Percentiles rank a stretch among this genome's conserved stretches.
Conservation (phyloP, 768 basidiomycete genomes). For the Fomitopsis pulvina region DNA sequence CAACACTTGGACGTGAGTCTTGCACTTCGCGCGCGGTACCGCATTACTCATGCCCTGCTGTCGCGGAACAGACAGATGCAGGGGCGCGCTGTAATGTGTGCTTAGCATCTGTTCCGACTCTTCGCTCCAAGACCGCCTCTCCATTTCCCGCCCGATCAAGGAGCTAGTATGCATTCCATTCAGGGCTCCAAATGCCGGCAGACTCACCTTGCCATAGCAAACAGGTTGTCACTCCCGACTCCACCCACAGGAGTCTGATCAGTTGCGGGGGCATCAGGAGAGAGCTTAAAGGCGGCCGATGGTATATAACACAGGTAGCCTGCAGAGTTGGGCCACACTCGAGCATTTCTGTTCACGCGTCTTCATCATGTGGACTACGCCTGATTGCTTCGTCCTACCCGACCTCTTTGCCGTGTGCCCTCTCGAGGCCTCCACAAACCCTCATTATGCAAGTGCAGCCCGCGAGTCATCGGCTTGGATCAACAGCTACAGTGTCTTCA, state of each 20-base stretch:
- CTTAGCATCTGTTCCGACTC: too few relatives aligned
- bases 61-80: too few relatives aligned
- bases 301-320: not conserved
- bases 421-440: slow-evolving; percentile 47
- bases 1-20: too few relatives aligned
- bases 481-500: slow-evolving; percentile 54
- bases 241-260: too few relatives aligned
- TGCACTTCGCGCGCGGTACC: too few relatives aligned
- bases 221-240: not conserved
- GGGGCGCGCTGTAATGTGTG: too few relatives aligned
- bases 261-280: too few relatives aligned
- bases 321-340: not conserved
- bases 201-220: not conserved
- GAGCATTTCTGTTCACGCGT: not conserved
- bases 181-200: not conserved
- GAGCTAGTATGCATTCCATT: not conserved
- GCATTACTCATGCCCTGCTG: too few relatives aligned
- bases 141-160: not conserved
- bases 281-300: not conserved
- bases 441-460: slow-evolving; percentile 50
- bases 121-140: not conserved
- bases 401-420: slow-evolving; percentile 46
- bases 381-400: slow-evolving; percentile 43
- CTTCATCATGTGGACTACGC: slow-evolving; percentile 2
- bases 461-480: slow-evolving; percentile 61